Percentiles rank a stretch among this genome's conserved stretches.
These are phyloP conservation scores for Phytopythium ostracodes DNA, from an alignment of 352 stramenopile species.

Conservation along the genomic window DNA sequence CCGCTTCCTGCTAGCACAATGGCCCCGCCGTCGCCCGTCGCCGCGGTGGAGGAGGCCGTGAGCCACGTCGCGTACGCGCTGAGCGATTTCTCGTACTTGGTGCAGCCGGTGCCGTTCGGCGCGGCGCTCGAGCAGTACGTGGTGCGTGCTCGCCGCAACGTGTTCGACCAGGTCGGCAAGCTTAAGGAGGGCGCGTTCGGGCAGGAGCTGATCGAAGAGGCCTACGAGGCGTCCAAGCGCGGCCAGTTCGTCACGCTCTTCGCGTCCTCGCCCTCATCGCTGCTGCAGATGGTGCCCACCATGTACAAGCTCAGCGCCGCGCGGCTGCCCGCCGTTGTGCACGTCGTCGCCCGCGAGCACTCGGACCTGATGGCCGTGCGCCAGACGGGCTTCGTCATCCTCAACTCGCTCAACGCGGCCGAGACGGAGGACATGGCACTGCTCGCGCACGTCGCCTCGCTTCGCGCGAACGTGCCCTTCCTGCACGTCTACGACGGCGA, in stretches of 20 bases:
- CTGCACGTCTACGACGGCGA: constrained; percentile 93
- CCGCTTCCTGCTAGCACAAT: constrained; percentile 6
- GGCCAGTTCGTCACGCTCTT: constrained; percentile 90
- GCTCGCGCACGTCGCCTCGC: constrained; percentile 87
- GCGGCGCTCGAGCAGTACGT: constrained; percentile 64
- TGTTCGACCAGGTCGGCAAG: constrained; percentile 79
- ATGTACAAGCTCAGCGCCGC: constrained; percentile 93
- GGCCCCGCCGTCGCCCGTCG: constrained; percentile 11
- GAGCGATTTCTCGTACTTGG: constrained; percentile 71
- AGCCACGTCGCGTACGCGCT: constrained; percentile 78
- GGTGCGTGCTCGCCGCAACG: constrained; percentile 62
- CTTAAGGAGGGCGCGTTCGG: constrained; percentile 35
- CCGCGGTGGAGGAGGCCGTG: constrained; percentile 68
- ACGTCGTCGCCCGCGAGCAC: constrained; percentile 90
- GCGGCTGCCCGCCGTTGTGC: constrained; percentile 79
- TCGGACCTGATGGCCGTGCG: constrained; percentile 91
- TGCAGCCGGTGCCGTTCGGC: constrained; percentile 61
- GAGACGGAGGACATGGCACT: constrained; percentile 92
- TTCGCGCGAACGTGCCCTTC: constrained; percentile 88
- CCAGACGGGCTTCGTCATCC: constrained; percentile 88
- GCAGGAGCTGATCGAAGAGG: constrained; percentile 61
- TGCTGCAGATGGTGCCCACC: constrained; percentile 92
- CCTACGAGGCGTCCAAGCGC: constrained; percentile 52
- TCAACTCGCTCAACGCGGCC: constrained; percentile 81
- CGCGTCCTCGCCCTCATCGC: constrained; percentile 75